Conservation (phyloP, 306 rosid species). For the Luffa acutangula region DNA sequence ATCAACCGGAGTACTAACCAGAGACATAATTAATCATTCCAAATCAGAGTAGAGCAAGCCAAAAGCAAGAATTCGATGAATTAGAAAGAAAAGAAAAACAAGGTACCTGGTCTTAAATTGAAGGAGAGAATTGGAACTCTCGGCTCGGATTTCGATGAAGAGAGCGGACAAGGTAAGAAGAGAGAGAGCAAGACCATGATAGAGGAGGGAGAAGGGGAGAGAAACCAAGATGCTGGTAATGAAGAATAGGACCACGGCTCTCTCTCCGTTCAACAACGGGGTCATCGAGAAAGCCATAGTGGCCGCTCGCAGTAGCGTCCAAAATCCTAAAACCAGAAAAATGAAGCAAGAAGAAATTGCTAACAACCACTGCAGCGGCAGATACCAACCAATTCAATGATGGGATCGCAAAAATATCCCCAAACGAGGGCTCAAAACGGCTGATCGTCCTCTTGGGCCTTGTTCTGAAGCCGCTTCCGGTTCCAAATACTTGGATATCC, state of each 20-base stretch:
- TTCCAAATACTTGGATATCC: background rate
- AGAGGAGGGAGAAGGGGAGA: conserved; percentile 66
- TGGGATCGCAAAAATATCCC: background rate
- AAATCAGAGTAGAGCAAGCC: background rate
- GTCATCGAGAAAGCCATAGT: conserved; percentile 21
- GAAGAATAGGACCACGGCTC: conserved; percentile 58
- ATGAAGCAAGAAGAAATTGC: background rate
- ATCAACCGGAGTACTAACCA: background rate
- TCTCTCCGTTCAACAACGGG: conserved; percentile 54
- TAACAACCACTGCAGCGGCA: background rate
- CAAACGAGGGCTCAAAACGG: background rate
- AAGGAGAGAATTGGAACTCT: conserved; percentile 26
- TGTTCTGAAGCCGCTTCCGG: background rate
- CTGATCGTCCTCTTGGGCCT: background rate
- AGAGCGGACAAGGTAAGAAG: conserved; percentile 60
- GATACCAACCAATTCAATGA: background rate
- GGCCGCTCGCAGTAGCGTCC: conserved; percentile 3
- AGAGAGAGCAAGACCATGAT: conserved; percentile 60
- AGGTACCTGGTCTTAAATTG: conserved; percentile 46
- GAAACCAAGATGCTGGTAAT: conserved; percentile 36
- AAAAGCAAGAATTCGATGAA: background rate
- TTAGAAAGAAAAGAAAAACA: background rate
- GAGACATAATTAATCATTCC: background rate
- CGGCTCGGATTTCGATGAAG: conserved; percentile 58
- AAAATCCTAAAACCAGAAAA: background rate